Base-by-base conservation (phyloP, 2,329 filamentous ascomycete species). In the Stagonosporopsis tanaceti region DNA sequence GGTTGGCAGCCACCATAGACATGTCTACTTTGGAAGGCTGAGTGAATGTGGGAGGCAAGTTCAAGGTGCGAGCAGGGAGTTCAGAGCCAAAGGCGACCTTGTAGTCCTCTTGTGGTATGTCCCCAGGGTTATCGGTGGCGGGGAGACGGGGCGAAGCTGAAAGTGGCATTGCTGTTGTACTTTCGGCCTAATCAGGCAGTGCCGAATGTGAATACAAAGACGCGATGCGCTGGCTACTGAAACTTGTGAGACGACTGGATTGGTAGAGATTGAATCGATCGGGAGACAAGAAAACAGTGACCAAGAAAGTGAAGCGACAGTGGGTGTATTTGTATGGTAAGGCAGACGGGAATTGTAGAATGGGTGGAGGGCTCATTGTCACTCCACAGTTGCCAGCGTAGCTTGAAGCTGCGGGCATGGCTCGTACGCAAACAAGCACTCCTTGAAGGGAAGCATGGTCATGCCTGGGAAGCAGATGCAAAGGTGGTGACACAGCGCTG, bases 381-480 rank as follows among this genome's bases (percentile, higher is more conserved):
- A 72, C 64, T 54, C 57, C 35, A 44, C 70, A 65, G 65, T 67
- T 71, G 73, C 70, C 70, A 74, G 64, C 69, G 57, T 67, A 66
- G 58, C 63, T 61, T 66, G 65, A 67, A 59, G 60, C 54, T 70
- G 67, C 64, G 53, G 40, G 37, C 27, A 53, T 46, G 50, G 45
- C 25, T 35, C 17, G 17, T 32, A 32, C 60, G 54, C 65, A 68
- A 75, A 71, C 75, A 76, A 65, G 17, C 8, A 46, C 27, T 35
- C 39, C 45, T 51, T 42, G 60, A 28, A 57, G 46, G 59, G 25
- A 58, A 39, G 60, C 53, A 60, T 59, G 47, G 59, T 42, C 40
- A 52, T 45, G 58, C 48, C 47, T 42, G 50, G 50, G 50, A 57
- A 25, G 53, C 39, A 39, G 51, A 50, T 17, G 53, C 63, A 63